A percentile compares a stretch with the other conserved stretches of the same genome.
Conservation (phyloP, 1,284 basidiomycete species). For the Termitomyces sp. region DNA sequence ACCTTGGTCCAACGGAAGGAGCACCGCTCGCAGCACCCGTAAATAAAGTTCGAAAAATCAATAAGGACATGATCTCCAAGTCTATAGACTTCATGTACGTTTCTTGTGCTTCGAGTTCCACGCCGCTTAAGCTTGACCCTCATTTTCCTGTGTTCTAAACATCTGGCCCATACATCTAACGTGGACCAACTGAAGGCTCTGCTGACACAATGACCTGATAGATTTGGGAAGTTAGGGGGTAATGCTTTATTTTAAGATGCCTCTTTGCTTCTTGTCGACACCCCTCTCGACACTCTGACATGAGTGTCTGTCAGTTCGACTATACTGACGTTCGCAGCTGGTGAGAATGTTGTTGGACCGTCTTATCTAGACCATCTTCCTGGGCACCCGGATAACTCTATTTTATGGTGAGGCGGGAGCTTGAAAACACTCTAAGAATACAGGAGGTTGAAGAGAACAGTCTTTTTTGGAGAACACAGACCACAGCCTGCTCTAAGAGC, state of each 20-base stretch:
- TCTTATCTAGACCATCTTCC: conserved; percentile 47
- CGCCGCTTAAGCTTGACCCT: conserved; percentile 18
- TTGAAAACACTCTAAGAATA: conserved; percentile 57
- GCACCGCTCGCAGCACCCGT: conserved; percentile 24
- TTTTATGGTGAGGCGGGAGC: conserved; percentile 53
- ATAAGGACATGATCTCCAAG: conserved; percentile 82
- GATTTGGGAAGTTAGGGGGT: conserved; percentile 89
- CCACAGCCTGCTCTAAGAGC: conserved; percentile 41
- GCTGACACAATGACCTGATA: conserved; percentile 83
- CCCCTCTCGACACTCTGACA: conserved; percentile 20
- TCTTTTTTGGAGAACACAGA: conserved; percentile 20
- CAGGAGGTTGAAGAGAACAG: conserved; percentile 54
- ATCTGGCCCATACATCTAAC: conserved; percentile 91
- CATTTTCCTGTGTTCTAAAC: conserved; percentile 44
- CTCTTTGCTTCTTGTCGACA: conserved; percentile 17
- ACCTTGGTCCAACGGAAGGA: conserved; percentile 21
- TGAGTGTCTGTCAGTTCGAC: too few species aligned
- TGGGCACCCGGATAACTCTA: conserved; percentile 55
- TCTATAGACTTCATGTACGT: conserved; percentile 84
- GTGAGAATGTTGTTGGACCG: conserved; percentile 55
- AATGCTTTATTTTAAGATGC: conserved; percentile 26
- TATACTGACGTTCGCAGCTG: too few species aligned
- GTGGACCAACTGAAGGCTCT: conserved; percentile 89
- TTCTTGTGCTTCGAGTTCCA: conserved; percentile 10
- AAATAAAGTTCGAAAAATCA: conserved; percentile 63